Conservation (phyloP, 768 basidiomycete species). For the Suillus sp. region DNA sequence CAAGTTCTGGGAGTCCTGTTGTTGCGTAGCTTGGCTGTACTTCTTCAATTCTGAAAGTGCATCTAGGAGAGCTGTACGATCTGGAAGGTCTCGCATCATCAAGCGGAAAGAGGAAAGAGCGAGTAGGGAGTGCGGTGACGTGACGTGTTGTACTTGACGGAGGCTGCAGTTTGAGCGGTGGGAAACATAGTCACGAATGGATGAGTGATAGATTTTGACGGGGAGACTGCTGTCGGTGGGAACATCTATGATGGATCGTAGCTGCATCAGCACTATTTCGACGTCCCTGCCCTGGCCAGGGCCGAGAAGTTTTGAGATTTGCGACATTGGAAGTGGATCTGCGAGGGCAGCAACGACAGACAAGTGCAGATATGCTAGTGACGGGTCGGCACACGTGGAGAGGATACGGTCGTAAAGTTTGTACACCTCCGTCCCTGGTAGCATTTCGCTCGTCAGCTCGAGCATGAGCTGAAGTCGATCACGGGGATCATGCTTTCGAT, state of each 20-base stretch:
- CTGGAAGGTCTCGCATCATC: not conserved
- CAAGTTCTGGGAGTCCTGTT: not conserved
- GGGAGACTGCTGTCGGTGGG: not conserved
- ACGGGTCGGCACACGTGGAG: not conserved
- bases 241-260: not conserved
- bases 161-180: constrained; percentile 1
- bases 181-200: not conserved
- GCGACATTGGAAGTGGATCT: not conserved
- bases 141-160: not conserved
- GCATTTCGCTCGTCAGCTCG: not conserved
- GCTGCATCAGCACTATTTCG: not conserved
- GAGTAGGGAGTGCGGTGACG: not conserved
- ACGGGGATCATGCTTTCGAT: not conserved
- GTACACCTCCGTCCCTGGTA: not conserved
- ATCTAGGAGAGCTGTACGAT: not conserved
- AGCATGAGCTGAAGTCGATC: not conserved
- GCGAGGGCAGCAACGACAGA: not conserved
- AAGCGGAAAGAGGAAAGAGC: not conserved
- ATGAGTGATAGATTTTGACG: not conserved
- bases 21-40: not conserved
- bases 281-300: not conserved
- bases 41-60: not conserved
- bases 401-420: not conserved
- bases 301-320: not conserved
- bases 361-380: not conserved